phyloP scores from a whole-genome alignment of 208 protist species.

The Trypanosoma avium region DNA sequence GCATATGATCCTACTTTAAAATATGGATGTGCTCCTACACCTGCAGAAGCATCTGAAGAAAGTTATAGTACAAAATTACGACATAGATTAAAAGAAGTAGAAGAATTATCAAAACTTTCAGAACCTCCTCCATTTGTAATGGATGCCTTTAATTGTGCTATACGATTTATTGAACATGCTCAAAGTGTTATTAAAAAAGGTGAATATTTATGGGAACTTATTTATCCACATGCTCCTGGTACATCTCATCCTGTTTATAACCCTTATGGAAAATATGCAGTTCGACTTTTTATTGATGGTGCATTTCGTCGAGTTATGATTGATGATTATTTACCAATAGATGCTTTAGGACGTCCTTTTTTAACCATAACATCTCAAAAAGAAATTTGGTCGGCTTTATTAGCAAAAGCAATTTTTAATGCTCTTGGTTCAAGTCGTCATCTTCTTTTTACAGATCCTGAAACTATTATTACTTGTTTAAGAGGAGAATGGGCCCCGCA shows the following conservation, averaged over 20 bases:
- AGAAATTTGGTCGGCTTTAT: slow-evolving; percentile 87
- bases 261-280: slow-evolving; percentile 88
- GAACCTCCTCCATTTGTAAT: slow-evolving; percentile 86
- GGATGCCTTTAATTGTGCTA: slow-evolving; percentile 85
- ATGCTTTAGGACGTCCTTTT: slow-evolving; percentile 75
- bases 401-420: slow-evolving; percentile 87
- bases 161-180: slow-evolving; percentile 61
- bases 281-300: slow-evolving; percentile 88
- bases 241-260: slow-evolving; percentile 91
- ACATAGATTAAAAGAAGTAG: slow-evolving; percentile 68
- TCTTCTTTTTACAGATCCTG: slow-evolving; percentile 48
- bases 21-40: slow-evolving; percentile 60
- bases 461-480: slow-evolving; percentile 58
- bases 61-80: slow-evolving; percentile 84
- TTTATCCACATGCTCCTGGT: slow-evolving; percentile 79
- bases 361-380: slow-evolving; percentile 65
- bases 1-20: slow-evolving; percentile 71
- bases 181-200: slow-evolving; percentile 52
- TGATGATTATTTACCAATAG: slow-evolving; percentile 85
- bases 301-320: slow-evolving; percentile 82
- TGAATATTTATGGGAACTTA: slow-evolving; percentile 88
- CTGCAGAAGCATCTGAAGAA: slow-evolving; percentile 62
- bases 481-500: slow-evolving; percentile 83
- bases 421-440: slow-evolving; percentile 37
- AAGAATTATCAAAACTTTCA: slow-evolving; percentile 57